Evolutionary conservation across 1,284 basidiomycete species (phyloP), one percentile per base, ranked within the genome.

Genomic region (Hortiboletus rubellus): DNA sequence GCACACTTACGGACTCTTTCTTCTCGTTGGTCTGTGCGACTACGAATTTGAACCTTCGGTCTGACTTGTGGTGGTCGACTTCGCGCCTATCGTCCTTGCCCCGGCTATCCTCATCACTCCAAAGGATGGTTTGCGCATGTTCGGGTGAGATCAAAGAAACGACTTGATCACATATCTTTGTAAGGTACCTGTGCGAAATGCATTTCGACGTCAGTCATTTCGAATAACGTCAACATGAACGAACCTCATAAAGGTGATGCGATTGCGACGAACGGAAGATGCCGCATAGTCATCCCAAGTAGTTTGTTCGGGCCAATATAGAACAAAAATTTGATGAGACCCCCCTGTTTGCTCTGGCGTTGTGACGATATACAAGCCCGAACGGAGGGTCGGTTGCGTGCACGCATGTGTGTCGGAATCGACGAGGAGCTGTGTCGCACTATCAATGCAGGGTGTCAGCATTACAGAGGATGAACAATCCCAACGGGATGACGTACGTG

Each of bases 171-270:
- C 77, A 69, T 43, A 84, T 76, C 68, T 83, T 83, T 10, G 36
- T 82, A 14, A 85, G 74, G 61, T 85, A 86, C 46, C 83, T 84
- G 22, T 12, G 6, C 5, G 7, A 31, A 4, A 50, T n/a, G 7
- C 3, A 18, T 9, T 46, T 18, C 10, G 12, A 31, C n/a, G 2
- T 27, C n/a, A 1, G 5, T 31, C 9, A 27, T 14, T 15, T 24
- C 22, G 0, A 30, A 42, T 5, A 45, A 5, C 42, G 31, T 50
- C 3, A 2, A 48, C 15, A 10, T 9, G 8, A 18, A 54, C 70
- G n/a, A 60, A 83, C 85, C 84, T 69, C 80, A 87, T 84, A 61
- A 87, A 86, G 0, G 82, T 85, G 7, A 82, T 70, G 12, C 84
- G 74, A 66, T 85, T 86, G 2, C 80, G 74, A 27, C 73, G 64